These are phyloP conservation scores for Globisporangium heterothallicum DNA, from an alignment of 352 stramenopile genomes.

Conservation along the genomic window DNA sequence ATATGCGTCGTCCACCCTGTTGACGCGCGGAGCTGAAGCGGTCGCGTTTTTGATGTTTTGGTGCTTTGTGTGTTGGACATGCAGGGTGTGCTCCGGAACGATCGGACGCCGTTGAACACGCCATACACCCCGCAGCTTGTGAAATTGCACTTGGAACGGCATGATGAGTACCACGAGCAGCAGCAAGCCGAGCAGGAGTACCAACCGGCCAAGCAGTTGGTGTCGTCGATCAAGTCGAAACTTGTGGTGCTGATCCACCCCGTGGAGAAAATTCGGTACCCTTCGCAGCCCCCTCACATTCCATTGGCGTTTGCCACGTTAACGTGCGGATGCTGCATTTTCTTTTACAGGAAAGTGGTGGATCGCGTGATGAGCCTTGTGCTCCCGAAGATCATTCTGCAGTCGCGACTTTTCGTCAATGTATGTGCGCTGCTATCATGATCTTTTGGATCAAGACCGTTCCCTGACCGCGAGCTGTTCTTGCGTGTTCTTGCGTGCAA, in stretches of 20 bases:
- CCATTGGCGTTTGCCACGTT: not conserved
- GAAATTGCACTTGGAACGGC: slow-evolving; percentile 64
- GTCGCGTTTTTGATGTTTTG: not conserved
- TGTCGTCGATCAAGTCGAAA: slow-evolving; percentile 45
- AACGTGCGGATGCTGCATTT: not conserved
- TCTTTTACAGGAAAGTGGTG: slow-evolving; percentile 28
- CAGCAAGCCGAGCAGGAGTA: slow-evolving; percentile 24
- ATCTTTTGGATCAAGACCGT: not conserved
- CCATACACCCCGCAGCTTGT: slow-evolving; percentile 83
- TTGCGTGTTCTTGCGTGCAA: not conserved
- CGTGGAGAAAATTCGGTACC: slow-evolving; percentile 45
- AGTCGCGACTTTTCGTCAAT: slow-evolving; percentile 32
- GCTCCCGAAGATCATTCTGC: slow-evolving; percentile 33
- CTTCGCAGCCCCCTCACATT: no score
- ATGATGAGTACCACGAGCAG: slow-evolving; percentile 49
- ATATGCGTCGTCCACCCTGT: no score
- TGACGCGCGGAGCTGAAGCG: slow-evolving; percentile 3
- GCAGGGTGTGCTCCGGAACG: slow-evolving; percentile 58
- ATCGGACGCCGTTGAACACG: slow-evolving; percentile 76
- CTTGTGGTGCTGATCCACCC: slow-evolving; percentile 29
- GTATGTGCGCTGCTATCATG: slow-evolving; percentile 17
- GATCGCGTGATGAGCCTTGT: slow-evolving; percentile 27
- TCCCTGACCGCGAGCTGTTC: not conserved
- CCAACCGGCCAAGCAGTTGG: slow-evolving; percentile 15
- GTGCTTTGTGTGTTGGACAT: slow-evolving; percentile 1